These are phyloP conservation scores for Endothia cerciana DNA, from an alignment of 2,329 filamentous ascomycete genomes.

Conservation along the genomic window DNA sequence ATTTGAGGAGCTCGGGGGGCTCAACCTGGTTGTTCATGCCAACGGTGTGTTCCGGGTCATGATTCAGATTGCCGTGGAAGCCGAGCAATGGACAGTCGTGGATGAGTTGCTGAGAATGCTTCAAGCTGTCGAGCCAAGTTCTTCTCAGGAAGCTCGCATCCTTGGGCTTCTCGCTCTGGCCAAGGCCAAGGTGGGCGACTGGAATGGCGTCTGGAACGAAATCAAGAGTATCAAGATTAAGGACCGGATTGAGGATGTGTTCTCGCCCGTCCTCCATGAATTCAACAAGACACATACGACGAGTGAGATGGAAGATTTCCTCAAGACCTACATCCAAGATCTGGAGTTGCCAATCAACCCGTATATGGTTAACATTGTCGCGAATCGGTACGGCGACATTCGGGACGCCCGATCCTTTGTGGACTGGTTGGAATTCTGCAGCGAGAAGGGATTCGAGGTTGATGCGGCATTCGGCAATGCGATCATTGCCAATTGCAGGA, in stretches of 20 bases:
- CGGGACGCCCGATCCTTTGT: constrained; percentile 45
- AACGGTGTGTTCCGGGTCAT: constrained; percentile 44
- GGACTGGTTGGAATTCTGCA: constrained; percentile 47
- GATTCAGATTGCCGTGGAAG: constrained; percentile 45
- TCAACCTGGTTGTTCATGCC: constrained; percentile 37
- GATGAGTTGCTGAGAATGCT: constrained; percentile 37
- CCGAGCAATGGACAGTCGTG: constrained; percentile 39
- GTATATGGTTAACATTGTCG: constrained; percentile 47
- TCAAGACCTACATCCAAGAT: constrained; percentile 42
- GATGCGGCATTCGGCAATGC: constrained; percentile 45
- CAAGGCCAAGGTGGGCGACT: constrained; percentile 46
- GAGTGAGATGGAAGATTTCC: constrained; percentile 45
- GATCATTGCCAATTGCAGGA: constrained; percentile 43
- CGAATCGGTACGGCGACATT: constrained; percentile 46
- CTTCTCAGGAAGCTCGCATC: constrained; percentile 40
- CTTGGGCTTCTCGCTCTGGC: constrained; percentile 42
- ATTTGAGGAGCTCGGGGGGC: constrained; percentile 30
- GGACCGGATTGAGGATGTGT: constrained; percentile 36
- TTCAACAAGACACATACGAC: constrained; percentile 44
- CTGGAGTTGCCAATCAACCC: constrained; percentile 42
- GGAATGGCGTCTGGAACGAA: constrained; percentile 42
- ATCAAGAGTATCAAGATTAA: constrained; percentile 39
- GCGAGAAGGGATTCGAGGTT: constrained; percentile 40
- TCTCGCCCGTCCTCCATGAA: constrained; percentile 45
- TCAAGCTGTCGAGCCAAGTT: constrained; percentile 33